Evolutionary conservation across 2,329 filamentous ascomycete genomes (phyloP), one percentile per base, ranked within the genome.

Genomic region (Tolypocladium amazonense): DNA sequence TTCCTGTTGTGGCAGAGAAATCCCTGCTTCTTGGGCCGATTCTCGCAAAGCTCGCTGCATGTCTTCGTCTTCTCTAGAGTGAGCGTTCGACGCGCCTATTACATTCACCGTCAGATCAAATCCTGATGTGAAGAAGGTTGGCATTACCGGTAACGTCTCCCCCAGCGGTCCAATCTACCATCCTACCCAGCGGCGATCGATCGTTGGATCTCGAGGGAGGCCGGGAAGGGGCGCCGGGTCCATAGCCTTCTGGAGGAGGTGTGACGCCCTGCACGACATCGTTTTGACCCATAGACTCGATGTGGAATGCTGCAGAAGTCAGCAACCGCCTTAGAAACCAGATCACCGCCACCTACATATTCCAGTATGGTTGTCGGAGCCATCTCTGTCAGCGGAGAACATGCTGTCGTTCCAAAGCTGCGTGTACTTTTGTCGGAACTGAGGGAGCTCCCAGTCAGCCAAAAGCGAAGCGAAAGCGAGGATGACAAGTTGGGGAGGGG

Each of bases 181-280:
- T 72, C 65, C 73, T 80, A 69, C 78, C 76, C 61, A 85, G 69
- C 11, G 84, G 83, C 39, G 84, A 86, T 66, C 77, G 77, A 63
- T 79, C 79, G 61, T 81, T 81, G 53, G 80, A 76, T 70, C 84
- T 75, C 27, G 85, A 87, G 1, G 85, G 85, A n/a, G 85, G 85
- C 59, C 84, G 77, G 23, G 85, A 86, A 0, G 82, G 81, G 6
- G 81, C 79, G 35, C 73, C 75, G 11, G 72, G 71, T 41, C 72
- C 73, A 60, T 78, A 77, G 54, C 71, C 70, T 43, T 75, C 74
- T 15, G 69, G 68, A 2, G 72, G 72, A 39, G 77, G 74, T 8
- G 77, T 73, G 14, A 76, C 70, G 25, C 77, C 77, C 52, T 78
- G 75, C 38, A 80, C 75, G 41, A 78, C 67, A 41, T 68, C 68